Base-by-base conservation (phyloP, 164 flowering plant genomes). In the Annona squamosa region DNA sequence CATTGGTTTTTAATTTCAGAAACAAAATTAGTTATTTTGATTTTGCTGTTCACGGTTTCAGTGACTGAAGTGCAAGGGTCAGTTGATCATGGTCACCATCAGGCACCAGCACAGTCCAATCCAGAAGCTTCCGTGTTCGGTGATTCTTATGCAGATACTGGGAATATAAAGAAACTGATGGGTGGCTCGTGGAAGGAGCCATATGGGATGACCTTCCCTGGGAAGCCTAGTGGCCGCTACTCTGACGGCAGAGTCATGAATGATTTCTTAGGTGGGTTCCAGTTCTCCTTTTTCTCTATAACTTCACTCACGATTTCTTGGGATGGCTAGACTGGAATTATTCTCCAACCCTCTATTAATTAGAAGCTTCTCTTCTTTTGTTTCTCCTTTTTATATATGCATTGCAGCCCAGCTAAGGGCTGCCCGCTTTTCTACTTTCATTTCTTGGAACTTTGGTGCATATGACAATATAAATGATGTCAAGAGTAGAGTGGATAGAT, bases 91-190 rank as follows among this genome's bases (percentile, higher is more conserved):
- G 2, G 57, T 4, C 68, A 65, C 46, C 16, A 42, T 9, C 16
- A 41, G 13, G 41, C 68, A 6, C 9, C 63, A 12, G 5, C 48
- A 52, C 19, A 41, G 6, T 48, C 63, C 17, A 7, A 4, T 59
- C 4, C 1, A 59, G 19, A 83, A 82, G 74, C 82, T 87, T 90
- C 88, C 59, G 92, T 88, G 0, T 88, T 90, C 47, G 94, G 94
- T 1, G 92, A 90, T 71, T 90, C 94, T 3, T 88, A 90, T 75
- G 92, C 72, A 0, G 94, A 88, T 70, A 86, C 90, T 0, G 94
- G 94, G 1, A 90, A 90, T 64, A 46, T 41, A 70, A 69, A 56
- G 9, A 76, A 69, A 41, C 37, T 80, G 0, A 9, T 17, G 17
- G 64, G 76, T 46, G 10, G 48, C n/a, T 85, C 90, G 1, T 90